Percentiles rank a stretch among this genome's conserved stretches.
phyloP scores from a whole-genome alignment of 495 filamentous ascomycete genomes.

The Penicillium macrosclerotiorum region DNA sequence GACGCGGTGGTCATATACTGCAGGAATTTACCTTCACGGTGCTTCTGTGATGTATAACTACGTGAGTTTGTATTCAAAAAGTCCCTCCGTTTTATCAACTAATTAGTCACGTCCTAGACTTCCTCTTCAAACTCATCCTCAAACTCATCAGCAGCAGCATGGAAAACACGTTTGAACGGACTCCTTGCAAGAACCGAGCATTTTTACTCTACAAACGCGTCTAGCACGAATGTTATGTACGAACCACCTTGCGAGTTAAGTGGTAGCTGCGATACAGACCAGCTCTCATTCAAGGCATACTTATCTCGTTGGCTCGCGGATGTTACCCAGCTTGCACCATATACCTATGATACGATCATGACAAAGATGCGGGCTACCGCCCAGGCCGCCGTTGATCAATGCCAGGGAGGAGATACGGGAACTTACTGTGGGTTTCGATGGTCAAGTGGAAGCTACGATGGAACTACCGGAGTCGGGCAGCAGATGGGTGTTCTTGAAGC shows the following conservation, averaged over 20 bases:
- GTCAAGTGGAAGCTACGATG: slow-evolving; percentile 53
- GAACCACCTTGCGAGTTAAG: slow-evolving; percentile 61
- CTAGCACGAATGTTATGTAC: slow-evolving; percentile 53
- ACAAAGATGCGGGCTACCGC: slow-evolving; percentile 62
- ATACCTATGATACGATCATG: slow-evolving; percentile 59
- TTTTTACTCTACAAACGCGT: slow-evolving; percentile 42
- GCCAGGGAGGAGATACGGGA: slow-evolving; percentile 56
- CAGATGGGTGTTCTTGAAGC: slow-evolving; percentile 71
- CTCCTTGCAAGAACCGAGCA: slow-evolving; percentile 55
- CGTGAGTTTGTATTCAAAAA: slow-evolving; percentile 3
- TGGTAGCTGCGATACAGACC: slow-evolving; percentile 67
- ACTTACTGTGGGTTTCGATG: slow-evolving; percentile 64
- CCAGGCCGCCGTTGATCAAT: slow-evolving; percentile 65
- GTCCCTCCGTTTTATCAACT: too few species aligned
- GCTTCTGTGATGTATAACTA: slow-evolving; percentile 37
- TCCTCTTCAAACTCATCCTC: slow-evolving; percentile 35
- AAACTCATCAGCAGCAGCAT: slow-evolving; percentile 39
- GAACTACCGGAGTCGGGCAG: slow-evolving; percentile 58
- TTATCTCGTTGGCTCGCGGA: slow-evolving; percentile 75
- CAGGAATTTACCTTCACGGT: slow-evolving; percentile 34
- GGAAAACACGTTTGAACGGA: slow-evolving; percentile 57
- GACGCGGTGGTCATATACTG: slow-evolving; percentile 39
- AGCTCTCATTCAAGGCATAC: slow-evolving; percentile 84
- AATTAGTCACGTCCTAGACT: slow-evolving; percentile 2
- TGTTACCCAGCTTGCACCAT: slow-evolving; percentile 68